Evolutionary conservation across 2,329 filamentous ascomycete genomes (phyloP).

Genomic region (Diaporthe vaccinii): DNA sequence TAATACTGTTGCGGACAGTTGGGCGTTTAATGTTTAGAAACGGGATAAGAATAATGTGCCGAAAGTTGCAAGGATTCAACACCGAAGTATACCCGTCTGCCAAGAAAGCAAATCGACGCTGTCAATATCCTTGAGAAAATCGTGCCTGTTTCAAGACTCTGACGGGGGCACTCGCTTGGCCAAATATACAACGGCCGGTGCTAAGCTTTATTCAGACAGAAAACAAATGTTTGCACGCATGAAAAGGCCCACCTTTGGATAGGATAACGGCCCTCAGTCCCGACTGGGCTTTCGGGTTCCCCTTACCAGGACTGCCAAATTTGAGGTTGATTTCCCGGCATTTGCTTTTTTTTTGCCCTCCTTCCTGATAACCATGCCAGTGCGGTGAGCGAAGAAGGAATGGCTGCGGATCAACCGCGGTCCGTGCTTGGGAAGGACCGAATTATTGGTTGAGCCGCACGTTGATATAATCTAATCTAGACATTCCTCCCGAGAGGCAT

Average conservation of each 20-base stretch:
- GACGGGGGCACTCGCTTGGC: background rate
- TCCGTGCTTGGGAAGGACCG: constrained; percentile 2
- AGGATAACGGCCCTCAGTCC: background rate
- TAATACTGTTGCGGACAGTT: background rate
- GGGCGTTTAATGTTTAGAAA: background rate
- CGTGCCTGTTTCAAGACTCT: constrained; percentile 8
- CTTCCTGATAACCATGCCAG: background rate
- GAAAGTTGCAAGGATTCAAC: background rate
- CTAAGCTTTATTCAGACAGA: constrained; percentile 15
- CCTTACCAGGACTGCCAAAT: background rate
- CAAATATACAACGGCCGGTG: background rate
- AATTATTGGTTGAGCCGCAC: background rate
- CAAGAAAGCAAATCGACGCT: constrained; percentile 7
- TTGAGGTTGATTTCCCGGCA: background rate
- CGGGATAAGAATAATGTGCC: background rate
- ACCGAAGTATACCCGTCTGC: background rate
- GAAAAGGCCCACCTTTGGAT: background rate
- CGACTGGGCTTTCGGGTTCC: background rate
- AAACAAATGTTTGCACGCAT: constrained; percentile 9
- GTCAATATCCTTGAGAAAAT: constrained; percentile 7
- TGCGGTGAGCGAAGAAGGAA: background rate
- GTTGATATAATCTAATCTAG: background rate
- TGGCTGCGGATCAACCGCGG: background rate
- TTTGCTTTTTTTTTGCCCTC: background rate
- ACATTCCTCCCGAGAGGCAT: background rate